Percentiles rank a stretch among this genome's conserved stretches.
phyloP scores from a whole-genome alignment of 768 basidiomycete genomes.

The Kwoniella sp. region DNA sequence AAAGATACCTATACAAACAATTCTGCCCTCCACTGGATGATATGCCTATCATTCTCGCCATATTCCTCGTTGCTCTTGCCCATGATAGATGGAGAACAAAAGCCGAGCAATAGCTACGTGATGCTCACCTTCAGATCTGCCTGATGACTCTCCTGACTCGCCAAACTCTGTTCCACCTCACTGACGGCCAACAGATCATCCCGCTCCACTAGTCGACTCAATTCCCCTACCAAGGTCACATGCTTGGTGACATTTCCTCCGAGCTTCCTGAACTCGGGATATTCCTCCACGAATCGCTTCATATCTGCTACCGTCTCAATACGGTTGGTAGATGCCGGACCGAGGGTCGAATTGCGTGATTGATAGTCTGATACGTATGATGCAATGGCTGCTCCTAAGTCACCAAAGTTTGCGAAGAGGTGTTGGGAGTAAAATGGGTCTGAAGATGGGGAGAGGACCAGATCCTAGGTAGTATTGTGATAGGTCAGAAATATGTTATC shows the following conservation, averaged over 20 bases:
- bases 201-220: conserved; percentile 82
- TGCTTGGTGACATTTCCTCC: conserved; percentile 99
- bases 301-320: conserved; percentile 96
- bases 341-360: conserved; percentile 47
- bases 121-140: conserved; percentile 76
- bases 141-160: conserved; percentile 75
- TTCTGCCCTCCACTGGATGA: too few species aligned
- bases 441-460: conserved; percentile 84
- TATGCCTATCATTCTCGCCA: too few species aligned
- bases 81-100: too few species aligned
- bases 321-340: conserved; percentile 64
- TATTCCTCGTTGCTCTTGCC: too few species aligned
- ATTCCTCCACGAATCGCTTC: conserved; percentile 97
- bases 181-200: conserved; percentile 85
- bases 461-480: conserved; percentile 64
- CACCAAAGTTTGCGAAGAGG: conserved; percentile 90
- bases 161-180: conserved; percentile 94
- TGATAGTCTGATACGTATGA: conserved; percentile 88
- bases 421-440: conserved; percentile 93
- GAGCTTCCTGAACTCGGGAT: conserved; percentile 93
- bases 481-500: too few species aligned
- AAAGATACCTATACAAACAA: too few species aligned
- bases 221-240: conserved; percentile 92
- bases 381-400: conserved; percentile 86
- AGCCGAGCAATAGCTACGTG: too few species aligned